phyloP scores from a whole-genome alignment of 208 protist genomes.

The Herpetomonas muscarum region DNA sequence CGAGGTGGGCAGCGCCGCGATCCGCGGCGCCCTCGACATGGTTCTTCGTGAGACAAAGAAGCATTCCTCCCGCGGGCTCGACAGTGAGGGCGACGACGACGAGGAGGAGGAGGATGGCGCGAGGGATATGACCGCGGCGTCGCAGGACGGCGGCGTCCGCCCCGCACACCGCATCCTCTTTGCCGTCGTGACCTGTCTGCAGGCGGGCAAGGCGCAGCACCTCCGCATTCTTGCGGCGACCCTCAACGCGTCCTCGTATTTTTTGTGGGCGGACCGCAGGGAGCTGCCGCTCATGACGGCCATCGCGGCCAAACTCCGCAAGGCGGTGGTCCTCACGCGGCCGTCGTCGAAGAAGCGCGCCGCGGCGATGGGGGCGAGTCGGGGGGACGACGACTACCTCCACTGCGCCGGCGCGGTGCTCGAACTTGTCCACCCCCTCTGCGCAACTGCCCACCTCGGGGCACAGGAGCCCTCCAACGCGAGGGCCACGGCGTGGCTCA shows the following conservation, averaged over 20 bases:
- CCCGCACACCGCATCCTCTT: constrained; percentile 56
- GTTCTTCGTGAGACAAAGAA: constrained; percentile 47
- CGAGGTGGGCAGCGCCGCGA: constrained; percentile 19
- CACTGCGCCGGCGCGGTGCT: constrained; percentile 35
- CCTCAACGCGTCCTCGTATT: constrained; percentile 34
- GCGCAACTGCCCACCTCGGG: constrained; percentile 16
- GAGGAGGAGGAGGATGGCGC: constrained; percentile 8
- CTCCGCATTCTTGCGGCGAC: constrained; percentile 36
- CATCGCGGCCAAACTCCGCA: constrained; percentile 19
- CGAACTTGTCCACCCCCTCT: constrained; percentile 57
- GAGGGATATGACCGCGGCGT: neutral
- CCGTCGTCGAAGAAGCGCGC: neutral
- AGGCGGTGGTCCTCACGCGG: neutral
- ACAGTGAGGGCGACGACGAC: constrained; percentile 6
- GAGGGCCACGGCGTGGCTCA: constrained; percentile 2
- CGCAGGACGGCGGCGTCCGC: constrained; percentile 11
- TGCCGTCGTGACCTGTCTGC: constrained; percentile 29
- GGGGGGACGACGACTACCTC: constrained; percentile 3
- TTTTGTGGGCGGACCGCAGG: constrained; percentile 43
- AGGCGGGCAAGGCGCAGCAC: constrained; percentile 29
- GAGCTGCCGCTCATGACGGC: constrained; percentile 23
- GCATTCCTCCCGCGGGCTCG: constrained; percentile 11
- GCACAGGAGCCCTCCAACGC: neutral
- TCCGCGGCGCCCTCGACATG: constrained; percentile 27
- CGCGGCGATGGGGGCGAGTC: neutral